These are phyloP conservation scores for Penicillium longicatenatum DNA, from an alignment of 495 filamentous ascomycete genomes.

Conservation along the genomic window DNA sequence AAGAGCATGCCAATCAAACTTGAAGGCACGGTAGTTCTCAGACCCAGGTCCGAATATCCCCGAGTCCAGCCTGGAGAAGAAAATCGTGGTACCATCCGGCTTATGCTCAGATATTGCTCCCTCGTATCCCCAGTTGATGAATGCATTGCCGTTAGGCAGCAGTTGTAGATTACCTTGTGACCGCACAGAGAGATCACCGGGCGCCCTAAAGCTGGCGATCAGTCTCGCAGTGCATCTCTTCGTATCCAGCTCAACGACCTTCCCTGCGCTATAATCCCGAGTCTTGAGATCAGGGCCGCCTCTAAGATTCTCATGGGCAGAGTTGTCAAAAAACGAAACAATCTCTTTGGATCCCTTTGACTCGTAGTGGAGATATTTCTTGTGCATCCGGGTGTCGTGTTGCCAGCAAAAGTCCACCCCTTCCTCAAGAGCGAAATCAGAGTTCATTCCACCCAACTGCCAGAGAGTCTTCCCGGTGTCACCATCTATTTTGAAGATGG, in stretches of 20 bases:
- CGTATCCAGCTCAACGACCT: slow-evolving; percentile 46
- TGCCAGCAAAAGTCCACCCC: slow-evolving; percentile 50
- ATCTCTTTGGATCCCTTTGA: slow-evolving; percentile 40
- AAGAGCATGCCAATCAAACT: slow-evolving; percentile 21
- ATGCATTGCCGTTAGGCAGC: slow-evolving; percentile 49
- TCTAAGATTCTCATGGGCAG: slow-evolving; percentile 28
- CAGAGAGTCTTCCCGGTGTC: slow-evolving; percentile 53
- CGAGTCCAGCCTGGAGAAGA: slow-evolving; percentile 24
- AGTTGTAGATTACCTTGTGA: slow-evolving; percentile 57
- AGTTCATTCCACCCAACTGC: slow-evolving; percentile 45
- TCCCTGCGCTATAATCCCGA: slow-evolving; percentile 42
- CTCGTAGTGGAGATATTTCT: slow-evolving; percentile 38
- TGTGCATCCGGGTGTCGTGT: slow-evolving; percentile 47
- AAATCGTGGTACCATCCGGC: slow-evolving; percentile 43
- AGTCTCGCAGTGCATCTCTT: slow-evolving; percentile 39
- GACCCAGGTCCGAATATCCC: slow-evolving; percentile 13
- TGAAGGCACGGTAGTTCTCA: slow-evolving; percentile 25
- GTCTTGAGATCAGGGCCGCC: slow-evolving; percentile 27
- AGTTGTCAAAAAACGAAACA: slow-evolving; percentile 50
- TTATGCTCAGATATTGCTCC: slow-evolving; percentile 51
- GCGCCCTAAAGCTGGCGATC: slow-evolving; percentile 32
- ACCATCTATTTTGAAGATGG: slow-evolving; percentile 54
- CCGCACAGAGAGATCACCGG: slow-evolving; percentile 42
- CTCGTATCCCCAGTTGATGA: slow-evolving; percentile 53
- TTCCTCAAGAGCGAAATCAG: slow-evolving; percentile 27